Evolutionary conservation across 2,329 filamentous ascomycete species (phyloP), one percentile per base, ranked within the genome.

Genomic region (Claviceps sp.): DNA sequence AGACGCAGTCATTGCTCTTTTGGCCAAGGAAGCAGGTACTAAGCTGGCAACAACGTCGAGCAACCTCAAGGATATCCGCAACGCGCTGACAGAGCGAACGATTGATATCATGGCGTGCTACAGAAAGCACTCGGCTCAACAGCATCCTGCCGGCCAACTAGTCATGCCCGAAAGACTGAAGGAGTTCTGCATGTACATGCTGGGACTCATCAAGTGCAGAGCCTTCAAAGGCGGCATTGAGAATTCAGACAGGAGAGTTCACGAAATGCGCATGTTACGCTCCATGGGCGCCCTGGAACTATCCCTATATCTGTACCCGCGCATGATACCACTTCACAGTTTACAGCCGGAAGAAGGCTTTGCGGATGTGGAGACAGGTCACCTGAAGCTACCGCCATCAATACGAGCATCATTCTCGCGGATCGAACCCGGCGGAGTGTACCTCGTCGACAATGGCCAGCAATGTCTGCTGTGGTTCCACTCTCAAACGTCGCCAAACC

Each of bases 141-240:
- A 87, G 53, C 88, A 95, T 62, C 91, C 93, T 8, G 87, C 90
- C 1, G 88, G 89, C 5, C 90, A 98, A 68, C 80, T 98, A 34
- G 89, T 98, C 34, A 82, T 98, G 69, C 93, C 93, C 0, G 93
- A 98, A 70, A 87, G 91, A 58, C 78, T 98, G 34, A 97, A 97
- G 65, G 93, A 98, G 65, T 90, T 95, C 61, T 83, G 86, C 62
- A 97, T 98, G 89, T 97, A 93, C 68, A 87, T 94, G 70, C 82
- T 98, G 10, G 85, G 87, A 47, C 73, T 97, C 57, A 72, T 95
- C 65, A 98, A 98, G 68, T 90, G 82, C 52, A 82, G 93, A 53
- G 90, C 91, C 2, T 89, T 97, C 72, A 97, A 97, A 73, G 87
- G 87, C 50, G 91, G 91, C 53, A 83, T 85, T 58, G 93, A 98